Evolutionary conservation across 345 rosid species (phyloP).

Genomic region (Jatropha curcas): DNA sequence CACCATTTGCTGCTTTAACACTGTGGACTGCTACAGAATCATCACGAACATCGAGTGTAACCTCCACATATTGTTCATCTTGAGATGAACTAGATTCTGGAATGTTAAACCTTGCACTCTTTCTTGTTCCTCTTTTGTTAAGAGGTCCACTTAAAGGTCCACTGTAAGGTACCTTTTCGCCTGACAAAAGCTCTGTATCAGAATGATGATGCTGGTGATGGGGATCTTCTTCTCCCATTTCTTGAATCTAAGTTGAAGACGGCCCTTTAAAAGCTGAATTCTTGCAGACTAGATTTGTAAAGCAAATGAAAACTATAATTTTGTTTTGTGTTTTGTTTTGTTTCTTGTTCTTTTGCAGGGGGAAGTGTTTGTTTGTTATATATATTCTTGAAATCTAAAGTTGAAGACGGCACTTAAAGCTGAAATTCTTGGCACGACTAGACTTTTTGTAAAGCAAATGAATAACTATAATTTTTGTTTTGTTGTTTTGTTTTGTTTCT

Average conservation of each 20-base stretch:
- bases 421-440: neutral
- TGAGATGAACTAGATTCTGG: slow-evolving; percentile 29
- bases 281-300: neutral
- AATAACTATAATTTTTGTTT: neutral
- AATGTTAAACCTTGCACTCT: slow-evolving; percentile 38
- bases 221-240: slow-evolving; percentile 30
- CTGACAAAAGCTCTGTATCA: slow-evolving; percentile 37
- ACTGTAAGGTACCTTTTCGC: slow-evolving; percentile 31
- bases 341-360: neutral
- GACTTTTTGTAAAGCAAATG: neutral
- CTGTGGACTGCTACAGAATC: slow-evolving; percentile 33
- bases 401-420: neutral
- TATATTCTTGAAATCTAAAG: slow-evolving; percentile 20
- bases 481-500: neutral
- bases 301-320: neutral
- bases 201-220: slow-evolving; percentile 39
- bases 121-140: slow-evolving; percentile 42
- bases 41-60: slow-evolving; percentile 24
- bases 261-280: neutral
- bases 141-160: slow-evolving; percentile 57
- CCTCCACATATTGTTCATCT: slow-evolving; percentile 39
- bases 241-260: slow-evolving; percentile 13
- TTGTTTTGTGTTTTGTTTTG: too few species aligned
- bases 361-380: neutral
- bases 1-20: slow-evolving; percentile 40